Percentiles rank a stretch among this genome's conserved stretches.
phyloP scores from a whole-genome alignment of 23 red algal genomes.

The Chondrus crispus region DNA sequence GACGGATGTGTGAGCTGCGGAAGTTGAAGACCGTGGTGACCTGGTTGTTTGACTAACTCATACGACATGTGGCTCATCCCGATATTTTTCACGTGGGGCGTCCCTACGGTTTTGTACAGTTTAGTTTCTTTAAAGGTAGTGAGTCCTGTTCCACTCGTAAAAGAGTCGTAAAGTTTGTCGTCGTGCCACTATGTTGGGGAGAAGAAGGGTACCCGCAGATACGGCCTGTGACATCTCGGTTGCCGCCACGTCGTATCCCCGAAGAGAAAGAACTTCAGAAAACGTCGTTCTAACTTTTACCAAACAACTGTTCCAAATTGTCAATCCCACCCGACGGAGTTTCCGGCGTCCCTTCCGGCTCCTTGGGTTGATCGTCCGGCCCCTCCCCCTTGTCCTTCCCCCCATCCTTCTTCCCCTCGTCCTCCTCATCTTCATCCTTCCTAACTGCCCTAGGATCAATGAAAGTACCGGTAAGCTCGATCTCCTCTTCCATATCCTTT shows the following conservation, averaged over 20 bases:
- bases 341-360: background rate
- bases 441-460: conserved; percentile 74
- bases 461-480: conserved; percentile 74
- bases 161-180: too few species aligned
- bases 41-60: too few species aligned
- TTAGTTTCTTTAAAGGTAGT: too few species aligned
- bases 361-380: background rate
- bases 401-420: conserved; percentile 18
- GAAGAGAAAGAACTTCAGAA: background rate
- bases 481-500: conserved; percentile 81
- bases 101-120: too few species aligned
- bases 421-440: conserved; percentile 62
- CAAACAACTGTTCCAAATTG: conserved; percentile 54
- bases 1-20: conserved; percentile 71
- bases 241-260: too few species aligned
- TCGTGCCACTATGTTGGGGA: too few species aligned
- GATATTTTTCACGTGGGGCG: too few species aligned
- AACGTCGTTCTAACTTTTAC: conserved; percentile 23
- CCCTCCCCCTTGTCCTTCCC: conserved; percentile 28
- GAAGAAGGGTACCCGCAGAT: too few species aligned
- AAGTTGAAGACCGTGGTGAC: conserved; percentile 19
- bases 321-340: conserved; percentile 31
- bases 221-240: too few species aligned
- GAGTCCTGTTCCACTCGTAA: too few species aligned
- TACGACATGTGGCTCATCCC: too few species aligned